These are phyloP conservation scores for Zygosaccharomyces rouxii DNA, from an alignment of 805 yeast genomes.

Conservation along the genomic window DNA sequence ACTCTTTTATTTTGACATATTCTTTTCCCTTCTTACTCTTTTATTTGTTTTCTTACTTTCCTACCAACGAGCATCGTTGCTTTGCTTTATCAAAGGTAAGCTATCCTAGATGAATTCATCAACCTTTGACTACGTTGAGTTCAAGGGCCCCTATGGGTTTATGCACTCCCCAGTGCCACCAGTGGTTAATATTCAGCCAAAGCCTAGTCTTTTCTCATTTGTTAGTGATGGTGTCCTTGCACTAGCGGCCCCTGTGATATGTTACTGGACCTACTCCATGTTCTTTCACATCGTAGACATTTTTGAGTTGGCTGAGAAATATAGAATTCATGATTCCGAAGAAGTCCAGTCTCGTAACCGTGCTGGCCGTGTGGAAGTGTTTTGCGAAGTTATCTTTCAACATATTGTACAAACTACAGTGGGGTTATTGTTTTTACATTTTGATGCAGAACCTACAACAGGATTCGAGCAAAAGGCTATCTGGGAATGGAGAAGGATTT, in stretches of 20 bases:
- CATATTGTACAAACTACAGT: constrained; percentile 76
- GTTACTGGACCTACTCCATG: constrained; percentile 76
- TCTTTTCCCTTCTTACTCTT: background rate
- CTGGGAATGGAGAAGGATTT: constrained; percentile 40
- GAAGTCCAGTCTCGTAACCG: constrained; percentile 75
- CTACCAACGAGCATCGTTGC: background rate
- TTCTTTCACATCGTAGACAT: constrained; percentile 74
- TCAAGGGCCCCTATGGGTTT: constrained; percentile 19
- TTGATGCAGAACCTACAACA: constrained; percentile 53
- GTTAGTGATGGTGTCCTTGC: constrained; percentile 72
- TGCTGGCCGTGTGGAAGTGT: constrained; percentile 63
- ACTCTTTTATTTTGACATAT: background rate
- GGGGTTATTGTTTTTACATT: constrained; percentile 51
- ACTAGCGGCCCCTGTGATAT: constrained; percentile 67
- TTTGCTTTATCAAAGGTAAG: background rate
- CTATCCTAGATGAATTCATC: constrained; percentile 14
- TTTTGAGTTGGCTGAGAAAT: constrained; percentile 69
- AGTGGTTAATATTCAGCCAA: constrained; percentile 24
- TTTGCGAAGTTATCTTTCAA: constrained; percentile 78
- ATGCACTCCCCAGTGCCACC: constrained; percentile 32
- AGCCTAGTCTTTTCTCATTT: constrained; percentile 49
- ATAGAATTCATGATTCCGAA: constrained; percentile 88
- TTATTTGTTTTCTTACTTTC: background rate
- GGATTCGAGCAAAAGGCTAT: constrained; percentile 48
- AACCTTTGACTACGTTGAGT: constrained; percentile 10